phyloP scores from a whole-genome alignment of 805 yeast species.

The Cyberlindnera japonica region DNA sequence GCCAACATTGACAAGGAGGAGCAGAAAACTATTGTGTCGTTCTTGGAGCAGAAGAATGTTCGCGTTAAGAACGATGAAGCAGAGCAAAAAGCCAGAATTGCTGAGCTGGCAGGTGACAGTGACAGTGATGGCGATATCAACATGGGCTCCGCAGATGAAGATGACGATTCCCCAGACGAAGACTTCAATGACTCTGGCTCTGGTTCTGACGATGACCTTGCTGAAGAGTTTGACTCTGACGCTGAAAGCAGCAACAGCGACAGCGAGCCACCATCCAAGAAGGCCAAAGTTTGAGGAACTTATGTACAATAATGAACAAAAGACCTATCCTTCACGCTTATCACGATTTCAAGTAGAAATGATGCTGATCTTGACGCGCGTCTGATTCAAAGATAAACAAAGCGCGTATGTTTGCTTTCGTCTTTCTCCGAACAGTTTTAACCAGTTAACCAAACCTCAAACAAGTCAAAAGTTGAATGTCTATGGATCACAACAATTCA shows the following conservation, averaged over 20 bases:
- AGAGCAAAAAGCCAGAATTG: slow-evolving; percentile 77
- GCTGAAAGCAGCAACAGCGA: slow-evolving; percentile 19
- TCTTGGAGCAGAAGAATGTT: slow-evolving; percentile 71
- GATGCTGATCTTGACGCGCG: too few relatives aligned
- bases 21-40: slow-evolving; percentile 73
- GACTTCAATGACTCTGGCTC: slow-evolving; percentile 60
- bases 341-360: too few relatives aligned
- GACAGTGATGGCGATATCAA: slow-evolving; percentile 45
- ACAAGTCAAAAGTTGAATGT: not conserved
- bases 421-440: too few relatives aligned
- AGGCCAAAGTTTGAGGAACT: slow-evolving; percentile 30
- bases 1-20: slow-evolving; percentile 90
- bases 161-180: slow-evolving; percentile 78
- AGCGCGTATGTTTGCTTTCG: too few relatives aligned
- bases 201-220: slow-evolving; percentile 50
- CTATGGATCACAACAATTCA: slow-evolving; percentile 4
- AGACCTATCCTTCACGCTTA: too few relatives aligned
- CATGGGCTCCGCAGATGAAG: slow-evolving; percentile 78
- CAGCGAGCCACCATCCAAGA: slow-evolving; percentile 37
- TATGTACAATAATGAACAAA: too few relatives aligned
- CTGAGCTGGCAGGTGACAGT: slow-evolving; percentile 58
- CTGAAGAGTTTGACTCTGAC: slow-evolving; percentile 29
- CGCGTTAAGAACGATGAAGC: slow-evolving; percentile 85
- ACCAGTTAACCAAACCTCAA: too few relatives aligned
- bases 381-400: too few relatives aligned